phyloP scores from a whole-genome alignment of 345 rosid genomes.

The Trapa incisa region DNA sequence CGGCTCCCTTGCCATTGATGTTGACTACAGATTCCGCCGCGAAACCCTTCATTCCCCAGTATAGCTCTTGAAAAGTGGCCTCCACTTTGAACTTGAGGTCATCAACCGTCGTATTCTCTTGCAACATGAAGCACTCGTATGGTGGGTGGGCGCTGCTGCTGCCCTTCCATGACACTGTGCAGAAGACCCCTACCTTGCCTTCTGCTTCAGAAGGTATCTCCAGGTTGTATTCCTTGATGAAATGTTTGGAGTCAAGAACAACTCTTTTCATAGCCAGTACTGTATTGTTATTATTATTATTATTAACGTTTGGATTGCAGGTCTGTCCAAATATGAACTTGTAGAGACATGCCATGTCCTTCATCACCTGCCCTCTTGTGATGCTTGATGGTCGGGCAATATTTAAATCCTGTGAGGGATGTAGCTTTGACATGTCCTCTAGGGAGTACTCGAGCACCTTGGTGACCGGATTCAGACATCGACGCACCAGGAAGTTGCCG shows the following conservation, averaged over 20 bases:
- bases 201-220: slow-evolving; percentile 18
- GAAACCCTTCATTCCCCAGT: slow-evolving; percentile 55
- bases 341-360: slow-evolving; percentile 49
- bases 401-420: slow-evolving; percentile 24
- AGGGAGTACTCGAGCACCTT: slow-evolving; percentile 79
- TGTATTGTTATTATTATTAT: slow-evolving; percentile 10
- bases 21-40: slow-evolving; percentile 28
- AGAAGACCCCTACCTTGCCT: slow-evolving; percentile 38
- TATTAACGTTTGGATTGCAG: slow-evolving; percentile 21
- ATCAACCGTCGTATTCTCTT: slow-evolving; percentile 45
- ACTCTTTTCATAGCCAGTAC: slow-evolving; percentile 45
- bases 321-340: slow-evolving; percentile 43
- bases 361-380: slow-evolving; percentile 49
- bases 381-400: slow-evolving; percentile 32
- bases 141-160: slow-evolving; percentile 23
- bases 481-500: slow-evolving; percentile 74
- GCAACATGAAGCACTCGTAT: slow-evolving; percentile 47
- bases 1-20: slow-evolving; percentile 24
- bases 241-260: slow-evolving; percentile 60
- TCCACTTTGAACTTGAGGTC: slow-evolving; percentile 56
- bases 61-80: slow-evolving; percentile 46
- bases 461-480: slow-evolving; percentile 82
- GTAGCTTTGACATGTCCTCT: slow-evolving; percentile 49
- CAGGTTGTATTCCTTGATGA: slow-evolving; percentile 48
- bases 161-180: slow-evolving; percentile 34